A percentile compares a stretch with the other conserved stretches of the same genome.
phyloP scores from a whole-genome alignment of 192 early-diverging fungal genomes.

The Coemansia sp. region DNA sequence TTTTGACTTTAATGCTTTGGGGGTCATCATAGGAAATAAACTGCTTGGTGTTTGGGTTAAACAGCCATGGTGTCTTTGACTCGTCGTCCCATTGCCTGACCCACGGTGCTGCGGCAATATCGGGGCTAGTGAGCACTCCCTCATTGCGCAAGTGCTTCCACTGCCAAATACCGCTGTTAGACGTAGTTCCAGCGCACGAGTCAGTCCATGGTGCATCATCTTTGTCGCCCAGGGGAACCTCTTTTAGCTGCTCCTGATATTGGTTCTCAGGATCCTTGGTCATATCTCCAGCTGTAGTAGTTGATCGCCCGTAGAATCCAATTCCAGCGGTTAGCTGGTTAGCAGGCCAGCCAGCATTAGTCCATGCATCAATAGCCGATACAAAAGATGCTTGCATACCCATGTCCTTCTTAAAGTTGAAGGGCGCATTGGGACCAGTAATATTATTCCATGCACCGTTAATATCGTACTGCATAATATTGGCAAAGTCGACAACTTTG shows the following conservation, averaged over 20 bases:
- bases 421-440: conserved; percentile 65
- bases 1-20: conserved; percentile 58
- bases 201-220: conserved; percentile 57
- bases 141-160: conserved; percentile 59
- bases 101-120: conserved; percentile 53
- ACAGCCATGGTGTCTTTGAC: conserved; percentile 71
- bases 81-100: conserved; percentile 58
- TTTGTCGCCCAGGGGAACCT: conserved; percentile 49
- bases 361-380: conserved; percentile 59
- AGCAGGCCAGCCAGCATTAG: conserved; percentile 57
- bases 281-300: conserved; percentile 34
- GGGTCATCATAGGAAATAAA: conserved; percentile 73
- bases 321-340: conserved; percentile 62
- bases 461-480: conserved; percentile 70
- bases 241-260: conserved; percentile 16
- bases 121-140: conserved; percentile 26
- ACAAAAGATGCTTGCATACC: conserved; percentile 45
- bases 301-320: conserved; percentile 61
- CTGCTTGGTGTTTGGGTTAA: conserved; percentile 53
- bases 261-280: conserved; percentile 21
- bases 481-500: conserved; percentile 60
- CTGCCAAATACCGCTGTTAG: conserved; percentile 60
- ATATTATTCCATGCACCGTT: conserved; percentile 55
- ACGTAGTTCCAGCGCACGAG: conserved; percentile 30
- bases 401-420: conserved; percentile 36